Evolutionary conservation across 1,284 basidiomycete species (phyloP).

Genomic region (Heterobasidion occidentale): DNA sequence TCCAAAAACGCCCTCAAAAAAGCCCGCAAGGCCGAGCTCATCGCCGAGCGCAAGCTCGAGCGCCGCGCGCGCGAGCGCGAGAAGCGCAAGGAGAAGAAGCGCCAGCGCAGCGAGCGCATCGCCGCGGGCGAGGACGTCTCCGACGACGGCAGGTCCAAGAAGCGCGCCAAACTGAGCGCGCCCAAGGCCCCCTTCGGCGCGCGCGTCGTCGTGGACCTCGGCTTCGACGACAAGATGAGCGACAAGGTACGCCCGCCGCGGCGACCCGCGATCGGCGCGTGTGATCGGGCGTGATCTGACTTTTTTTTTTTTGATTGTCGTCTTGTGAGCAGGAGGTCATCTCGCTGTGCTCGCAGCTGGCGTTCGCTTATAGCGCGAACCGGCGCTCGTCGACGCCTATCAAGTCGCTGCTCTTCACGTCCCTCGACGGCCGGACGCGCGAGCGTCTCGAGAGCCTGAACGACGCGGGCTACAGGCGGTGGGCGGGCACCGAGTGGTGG

Average conservation of each 20-base stretch:
- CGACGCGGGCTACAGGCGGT: slow-evolving; percentile 68
- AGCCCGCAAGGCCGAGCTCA: slow-evolving; percentile 57
- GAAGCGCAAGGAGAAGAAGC: slow-evolving; percentile 61
- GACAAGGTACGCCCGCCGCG: slow-evolving; percentile 63
- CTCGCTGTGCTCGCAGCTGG: slow-evolving; percentile 83
- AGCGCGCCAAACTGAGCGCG: slow-evolving; percentile 30
- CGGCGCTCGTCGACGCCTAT: slow-evolving; percentile 69
- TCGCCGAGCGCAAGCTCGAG: slow-evolving; percentile 65
- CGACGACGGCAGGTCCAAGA: slow-evolving; percentile 34
- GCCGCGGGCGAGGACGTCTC: slow-evolving; percentile 47
- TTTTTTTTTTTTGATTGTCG: neutral
- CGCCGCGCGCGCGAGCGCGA: slow-evolving; percentile 72
- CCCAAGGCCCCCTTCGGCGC: slow-evolving; percentile 53
- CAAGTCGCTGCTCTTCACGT: slow-evolving; percentile 67
- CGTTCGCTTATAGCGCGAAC: slow-evolving; percentile 85
- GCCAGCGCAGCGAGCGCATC: slow-evolving; percentile 42
- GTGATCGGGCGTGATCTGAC: neutral
- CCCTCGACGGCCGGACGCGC: slow-evolving; percentile 64
- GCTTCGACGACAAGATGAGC: slow-evolving; percentile 92
- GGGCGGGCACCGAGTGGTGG: slow-evolving; percentile 82
- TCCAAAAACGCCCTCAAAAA: slow-evolving; percentile 83
- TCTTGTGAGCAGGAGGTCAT: slow-evolving; percentile 63
- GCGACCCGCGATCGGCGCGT: neutral
- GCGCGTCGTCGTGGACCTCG: slow-evolving; percentile 82
- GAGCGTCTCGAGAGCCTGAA: slow-evolving; percentile 63